These are phyloP conservation scores for Pseudotsuga menziesii DNA, from an alignment of 75 land plant genomes.

Conservation along the genomic window DNA sequence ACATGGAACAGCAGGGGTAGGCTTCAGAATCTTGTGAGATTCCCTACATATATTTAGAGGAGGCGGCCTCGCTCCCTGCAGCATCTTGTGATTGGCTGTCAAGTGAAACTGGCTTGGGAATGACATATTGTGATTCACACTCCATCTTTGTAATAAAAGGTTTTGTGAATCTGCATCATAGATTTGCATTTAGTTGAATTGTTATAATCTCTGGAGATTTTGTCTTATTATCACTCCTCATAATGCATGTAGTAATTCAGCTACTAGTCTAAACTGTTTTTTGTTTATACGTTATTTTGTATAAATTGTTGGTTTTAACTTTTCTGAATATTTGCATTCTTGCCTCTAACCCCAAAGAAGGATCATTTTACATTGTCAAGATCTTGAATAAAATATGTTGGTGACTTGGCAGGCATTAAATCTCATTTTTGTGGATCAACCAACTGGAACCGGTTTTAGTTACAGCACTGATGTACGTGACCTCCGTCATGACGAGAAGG, in stretches of 20 bases:
- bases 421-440: conserved; percentile 91
- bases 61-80: too few species aligned
- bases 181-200: not conserved
- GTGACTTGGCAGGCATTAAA: conserved; percentile 59
- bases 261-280: not conserved
- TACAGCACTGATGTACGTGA: conserved; percentile 72
- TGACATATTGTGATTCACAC: not conserved
- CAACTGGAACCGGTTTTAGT: conserved; percentile 93
- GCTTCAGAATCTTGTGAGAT: too few species aligned
- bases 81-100: too few species aligned
- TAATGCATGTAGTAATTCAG: not conserved
- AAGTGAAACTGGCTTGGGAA: too few species aligned
- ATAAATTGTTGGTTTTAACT: too few species aligned
- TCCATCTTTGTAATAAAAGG: not conserved
- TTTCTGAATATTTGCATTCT: not conserved
- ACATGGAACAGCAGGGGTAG: too few species aligned
- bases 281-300: not conserved
- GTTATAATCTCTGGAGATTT: not conserved
- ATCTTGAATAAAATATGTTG: conserved; percentile 2
- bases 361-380: not conserved
- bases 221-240: not conserved
- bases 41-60: too few species aligned
- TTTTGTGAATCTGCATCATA: not conserved
- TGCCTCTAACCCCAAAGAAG: not conserved
- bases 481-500: conserved; percentile 65